These are phyloP conservation scores for Phoma sp. DNA, from an alignment of 2,329 filamentous ascomycete genomes.

Conservation along the genomic window DNA sequence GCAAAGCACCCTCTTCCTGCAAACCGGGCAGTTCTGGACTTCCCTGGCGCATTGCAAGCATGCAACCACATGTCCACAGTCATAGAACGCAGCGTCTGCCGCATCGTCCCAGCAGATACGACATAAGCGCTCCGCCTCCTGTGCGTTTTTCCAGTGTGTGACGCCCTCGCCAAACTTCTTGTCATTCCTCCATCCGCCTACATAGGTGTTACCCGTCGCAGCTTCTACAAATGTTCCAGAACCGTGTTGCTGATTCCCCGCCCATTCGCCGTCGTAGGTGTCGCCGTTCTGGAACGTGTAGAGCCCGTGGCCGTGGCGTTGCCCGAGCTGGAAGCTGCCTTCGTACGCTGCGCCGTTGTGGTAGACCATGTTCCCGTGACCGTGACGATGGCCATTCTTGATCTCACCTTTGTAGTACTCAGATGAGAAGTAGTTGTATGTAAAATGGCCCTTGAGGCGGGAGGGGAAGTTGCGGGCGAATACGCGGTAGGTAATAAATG, in stretches of 20 bases:
- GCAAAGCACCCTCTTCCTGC: slow-evolving; percentile 62
- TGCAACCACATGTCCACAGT: slow-evolving; percentile 68
- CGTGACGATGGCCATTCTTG: slow-evolving; percentile 58
- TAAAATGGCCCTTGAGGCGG: slow-evolving; percentile 54
- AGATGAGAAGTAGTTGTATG: slow-evolving; percentile 60
- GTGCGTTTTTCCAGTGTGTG: slow-evolving; percentile 66
- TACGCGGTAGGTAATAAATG: slow-evolving; percentile 54
- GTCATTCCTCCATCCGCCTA: slow-evolving; percentile 66
- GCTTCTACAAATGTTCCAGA: slow-evolving; percentile 63
- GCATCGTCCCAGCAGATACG: slow-evolving; percentile 68
- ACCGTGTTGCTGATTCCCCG: slow-evolving; percentile 69
- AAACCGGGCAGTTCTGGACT: slow-evolving; percentile 67
- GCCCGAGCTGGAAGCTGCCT: slow-evolving; percentile 60
- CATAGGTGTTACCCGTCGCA: slow-evolving; percentile 65
- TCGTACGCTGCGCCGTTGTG: slow-evolving; percentile 62
- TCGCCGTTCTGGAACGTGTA: slow-evolving; percentile 70
- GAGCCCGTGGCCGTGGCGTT: slow-evolving; percentile 62
- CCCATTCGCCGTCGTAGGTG: slow-evolving; percentile 63
- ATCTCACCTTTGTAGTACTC: slow-evolving; percentile 63
- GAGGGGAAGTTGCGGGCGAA: slow-evolving; percentile 53
- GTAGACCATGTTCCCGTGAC: slow-evolving; percentile 61
- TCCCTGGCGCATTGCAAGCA: slow-evolving; percentile 65
- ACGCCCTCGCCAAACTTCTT: slow-evolving; percentile 68
- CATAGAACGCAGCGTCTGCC: slow-evolving; percentile 66
- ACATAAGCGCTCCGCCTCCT: slow-evolving; percentile 65